These are phyloP conservation scores for Sordariomycetes sp. DNA, from an alignment of 2,329 filamentous ascomycete genomes.

Conservation along the genomic window DNA sequence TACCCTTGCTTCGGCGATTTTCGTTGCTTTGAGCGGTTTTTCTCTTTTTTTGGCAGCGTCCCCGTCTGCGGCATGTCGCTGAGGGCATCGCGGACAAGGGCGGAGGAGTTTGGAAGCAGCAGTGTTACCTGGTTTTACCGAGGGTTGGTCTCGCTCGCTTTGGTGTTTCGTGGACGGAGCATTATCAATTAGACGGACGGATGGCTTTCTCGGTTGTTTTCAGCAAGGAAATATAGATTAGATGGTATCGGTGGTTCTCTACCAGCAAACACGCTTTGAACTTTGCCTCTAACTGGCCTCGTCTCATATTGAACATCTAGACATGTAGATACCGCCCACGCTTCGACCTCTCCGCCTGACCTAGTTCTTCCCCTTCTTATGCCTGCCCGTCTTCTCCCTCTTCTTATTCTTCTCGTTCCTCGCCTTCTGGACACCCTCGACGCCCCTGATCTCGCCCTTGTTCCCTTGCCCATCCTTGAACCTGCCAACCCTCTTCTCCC, in stretches of 20 bases:
- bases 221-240: neutral
- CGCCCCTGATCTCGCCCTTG: conserved; percentile 67
- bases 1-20: neutral
- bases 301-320: neutral
- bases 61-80: too few relatives aligned
- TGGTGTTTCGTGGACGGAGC: neutral
- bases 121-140: conserved; percentile 4
- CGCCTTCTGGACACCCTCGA: conserved; percentile 76
- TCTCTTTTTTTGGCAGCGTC: too few relatives aligned
- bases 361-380: conserved; percentile 18
- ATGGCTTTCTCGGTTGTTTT: neutral
- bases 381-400: conserved; percentile 81
- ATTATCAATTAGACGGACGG: neutral
- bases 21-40: neutral
- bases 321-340: neutral
- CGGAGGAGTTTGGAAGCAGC: neutral
- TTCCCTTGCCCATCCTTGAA: conserved; percentile 66
- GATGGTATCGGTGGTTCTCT: neutral
- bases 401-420: conserved; percentile 66
- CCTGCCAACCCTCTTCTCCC: conserved; percentile 69
- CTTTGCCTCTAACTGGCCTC: neutral
- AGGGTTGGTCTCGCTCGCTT: conserved; percentile 19
- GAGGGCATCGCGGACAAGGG: too few relatives aligned
- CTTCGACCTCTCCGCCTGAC: neutral
- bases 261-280: neutral